phyloP scores from a whole-genome alignment of 768 basidiomycete genomes.

The Xerocomus spinulosus region DNA sequence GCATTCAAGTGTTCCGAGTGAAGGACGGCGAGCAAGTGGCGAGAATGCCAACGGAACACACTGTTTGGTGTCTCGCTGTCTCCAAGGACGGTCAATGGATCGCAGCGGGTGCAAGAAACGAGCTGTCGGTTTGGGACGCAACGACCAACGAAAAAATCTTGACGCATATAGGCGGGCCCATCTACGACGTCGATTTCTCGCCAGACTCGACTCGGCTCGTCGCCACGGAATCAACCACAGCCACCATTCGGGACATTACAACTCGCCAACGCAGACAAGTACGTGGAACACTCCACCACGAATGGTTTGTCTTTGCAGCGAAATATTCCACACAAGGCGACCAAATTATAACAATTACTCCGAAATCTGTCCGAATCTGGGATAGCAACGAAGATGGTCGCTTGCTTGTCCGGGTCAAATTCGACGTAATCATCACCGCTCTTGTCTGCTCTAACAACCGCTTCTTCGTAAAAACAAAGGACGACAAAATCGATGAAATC shows the following conservation, averaged over 20 bases:
- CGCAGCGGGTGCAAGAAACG: not conserved
- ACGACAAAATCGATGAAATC: not conserved
- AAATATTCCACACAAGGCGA: slow-evolving; percentile 1
- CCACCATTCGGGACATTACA: not conserved
- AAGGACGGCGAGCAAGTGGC: not conserved
- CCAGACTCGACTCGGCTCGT: slow-evolving; percentile 1
- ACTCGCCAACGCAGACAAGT: not conserved
- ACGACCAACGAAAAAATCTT: not conserved
- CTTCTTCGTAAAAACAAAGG: not conserved
- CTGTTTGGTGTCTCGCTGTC: not conserved
- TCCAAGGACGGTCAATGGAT: not conserved
- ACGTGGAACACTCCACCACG: not conserved
- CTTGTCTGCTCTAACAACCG: not conserved
- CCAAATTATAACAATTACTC: slow-evolving; percentile 3
- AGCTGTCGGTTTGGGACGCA: not conserved
- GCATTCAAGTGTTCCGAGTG: not conserved
- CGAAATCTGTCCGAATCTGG: not conserved
- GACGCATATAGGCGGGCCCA: not conserved
- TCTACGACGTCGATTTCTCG: slow-evolving; percentile 6
- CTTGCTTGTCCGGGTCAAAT: not conserved
- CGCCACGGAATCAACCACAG: fast-evolving
- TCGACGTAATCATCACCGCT: not conserved
- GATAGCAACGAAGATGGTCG: not conserved
- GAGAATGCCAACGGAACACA: not conserved
- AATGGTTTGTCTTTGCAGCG: not conserved